phyloP scores from a whole-genome alignment of 2,329 filamentous ascomycete species.

The Pseudogymnoascus sp. region DNA sequence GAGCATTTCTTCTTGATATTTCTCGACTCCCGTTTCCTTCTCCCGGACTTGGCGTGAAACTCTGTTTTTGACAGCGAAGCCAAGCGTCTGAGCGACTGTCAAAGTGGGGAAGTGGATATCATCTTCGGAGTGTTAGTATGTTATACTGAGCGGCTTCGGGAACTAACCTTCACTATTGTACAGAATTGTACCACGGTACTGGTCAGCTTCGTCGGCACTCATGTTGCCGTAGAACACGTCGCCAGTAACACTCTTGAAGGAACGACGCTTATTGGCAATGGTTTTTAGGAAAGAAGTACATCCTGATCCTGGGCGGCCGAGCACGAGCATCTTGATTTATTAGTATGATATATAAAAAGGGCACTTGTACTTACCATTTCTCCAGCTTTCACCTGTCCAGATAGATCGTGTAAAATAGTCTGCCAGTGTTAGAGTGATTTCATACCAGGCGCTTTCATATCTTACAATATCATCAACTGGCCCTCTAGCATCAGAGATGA shows the following conservation, averaged over 20 bases:
- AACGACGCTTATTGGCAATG: constrained; percentile 53
- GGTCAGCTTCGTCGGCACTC: constrained; percentile 33
- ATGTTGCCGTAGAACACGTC: constrained; percentile 48
- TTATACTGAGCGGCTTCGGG: constrained; percentile 55
- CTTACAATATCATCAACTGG: not conserved
- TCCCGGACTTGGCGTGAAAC: constrained; percentile 46
- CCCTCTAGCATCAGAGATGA: not conserved
- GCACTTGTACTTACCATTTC: constrained; percentile 12
- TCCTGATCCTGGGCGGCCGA: constrained; percentile 59
- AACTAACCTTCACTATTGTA: constrained; percentile 46
- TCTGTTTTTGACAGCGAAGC: constrained; percentile 49
- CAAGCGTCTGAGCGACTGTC: constrained; percentile 43
- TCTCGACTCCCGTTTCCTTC: constrained; percentile 30
- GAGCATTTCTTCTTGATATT: constrained; percentile 44
- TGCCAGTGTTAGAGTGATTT: not conserved
- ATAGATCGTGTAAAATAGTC: constrained; percentile 12
- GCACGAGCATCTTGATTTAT: constrained; percentile 58
- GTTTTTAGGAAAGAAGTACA: constrained; percentile 65
- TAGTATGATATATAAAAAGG: constrained; percentile 45
- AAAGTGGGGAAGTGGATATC: constrained; percentile 43
- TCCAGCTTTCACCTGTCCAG: constrained; percentile 13
- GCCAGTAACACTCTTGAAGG: constrained; percentile 49
- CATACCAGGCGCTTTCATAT: not conserved
- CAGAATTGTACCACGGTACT: constrained; percentile 48
- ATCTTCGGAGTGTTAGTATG: constrained; percentile 58